Evolutionary conservation across 164 flowering plant species (phyloP), one percentile per base, ranked within the genome.

Genomic region (Aristolochia fimbriata): DNA sequence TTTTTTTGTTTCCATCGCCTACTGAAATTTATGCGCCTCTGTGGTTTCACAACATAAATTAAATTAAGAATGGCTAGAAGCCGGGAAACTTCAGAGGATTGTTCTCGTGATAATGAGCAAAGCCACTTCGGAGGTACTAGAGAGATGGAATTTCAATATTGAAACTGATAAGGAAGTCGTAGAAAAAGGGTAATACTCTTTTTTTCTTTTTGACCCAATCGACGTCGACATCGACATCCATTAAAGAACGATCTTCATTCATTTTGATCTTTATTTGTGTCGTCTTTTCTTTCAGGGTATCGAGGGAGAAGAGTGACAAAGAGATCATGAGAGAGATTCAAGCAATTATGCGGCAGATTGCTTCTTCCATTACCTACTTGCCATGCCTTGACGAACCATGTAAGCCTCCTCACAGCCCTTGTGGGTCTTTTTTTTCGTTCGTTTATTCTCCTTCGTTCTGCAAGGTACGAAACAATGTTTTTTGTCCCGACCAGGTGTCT

Each of bases 251-350:
- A 30, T 27, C 56, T 49, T 52, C 30, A 22, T 52, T 41, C 25
- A 22, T 23, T 56, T n/a, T n/a, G n/a, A n/a, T 27, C 12, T 37
- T 5, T 10, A 37, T 37, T 37, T 37, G 9, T 0, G 9, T 37
- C 43, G 9, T 47, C 24, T 41, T 25, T 58, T 27, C 30, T 2
- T 70, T 57, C 77, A 93, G 99, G 22, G 91, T 82, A 27, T 85
- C 95, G 24, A 86, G 81, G 75, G 99, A 88, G 71, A 93, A 93
- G 80, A 90, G 97, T 76, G 97, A 93, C 65, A 93, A 90, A 61
- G 97, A 93, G 68, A 93, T 93, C 3, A 91, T 94, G 99, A 86
- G 96, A 68, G 99, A 94, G 69, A 94, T 91, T 57, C 99, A 91
- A 74, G 97, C 95, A 17, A 87, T 94, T 56, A 94, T 94, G 97